These are phyloP conservation scores for Mucor piriformis DNA, from an alignment of 371 early-diverging fungal species.

Conservation along the genomic window DNA sequence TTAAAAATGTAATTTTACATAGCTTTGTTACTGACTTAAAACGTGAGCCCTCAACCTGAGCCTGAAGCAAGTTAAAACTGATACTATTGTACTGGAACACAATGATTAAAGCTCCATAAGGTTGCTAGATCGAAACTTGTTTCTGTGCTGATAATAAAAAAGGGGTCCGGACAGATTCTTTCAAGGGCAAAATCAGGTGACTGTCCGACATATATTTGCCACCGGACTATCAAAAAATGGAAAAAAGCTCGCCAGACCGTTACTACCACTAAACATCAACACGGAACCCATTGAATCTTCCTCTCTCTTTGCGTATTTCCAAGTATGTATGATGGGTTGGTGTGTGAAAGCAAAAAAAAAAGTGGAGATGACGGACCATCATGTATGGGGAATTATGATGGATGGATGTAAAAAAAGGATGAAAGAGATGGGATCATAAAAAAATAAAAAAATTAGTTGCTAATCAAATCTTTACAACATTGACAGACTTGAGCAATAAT, in stretches of 20 bases:
- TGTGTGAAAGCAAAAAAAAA: no score
- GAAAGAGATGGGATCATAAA: background rate
- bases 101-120: no score
- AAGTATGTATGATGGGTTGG: constrained; percentile 19
- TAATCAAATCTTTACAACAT: background rate
- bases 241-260: background rate
- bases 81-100: no score
- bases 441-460: background rate
- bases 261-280: constrained; percentile 11
- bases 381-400: background rate
- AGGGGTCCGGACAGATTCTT: background rate
- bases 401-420: constrained; percentile 15
- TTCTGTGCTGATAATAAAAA: no score
- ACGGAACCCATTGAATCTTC: constrained; percentile 20
- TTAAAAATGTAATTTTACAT: no score
- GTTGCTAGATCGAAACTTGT: no score
- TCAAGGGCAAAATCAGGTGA: background rate
- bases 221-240: background rate
- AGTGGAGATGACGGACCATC: no score
- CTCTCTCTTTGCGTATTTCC: constrained; percentile 31
- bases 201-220: background rate
- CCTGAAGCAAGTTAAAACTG: no score
- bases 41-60: no score
- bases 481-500: constrained; percentile 40
- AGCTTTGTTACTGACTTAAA: no score